Percentiles rank a stretch among this genome's conserved stretches.
These are phyloP conservation scores for Paecilomyces formosus DNA, from an alignment of 2,329 filamentous ascomycete genomes.

Conservation along the genomic window DNA sequence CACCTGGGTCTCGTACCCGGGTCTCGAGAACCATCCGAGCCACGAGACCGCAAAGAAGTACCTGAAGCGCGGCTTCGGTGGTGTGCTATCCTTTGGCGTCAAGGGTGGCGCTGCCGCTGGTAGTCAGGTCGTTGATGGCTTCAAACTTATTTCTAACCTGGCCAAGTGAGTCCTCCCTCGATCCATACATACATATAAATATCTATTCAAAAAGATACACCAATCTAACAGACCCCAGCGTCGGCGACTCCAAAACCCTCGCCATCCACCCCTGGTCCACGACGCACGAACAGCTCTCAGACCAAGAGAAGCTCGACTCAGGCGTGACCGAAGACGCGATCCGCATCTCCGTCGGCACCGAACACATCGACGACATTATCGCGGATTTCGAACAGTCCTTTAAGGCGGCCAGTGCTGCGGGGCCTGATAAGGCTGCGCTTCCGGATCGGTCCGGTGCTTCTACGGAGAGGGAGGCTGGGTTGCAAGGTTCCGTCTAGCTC, in stretches of 20 bases:
- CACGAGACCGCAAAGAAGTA: slow-evolving; percentile 82
- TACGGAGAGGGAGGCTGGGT: slow-evolving; percentile 1
- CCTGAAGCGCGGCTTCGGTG: slow-evolving; percentile 74
- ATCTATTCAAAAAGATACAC: background rate
- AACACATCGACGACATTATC: slow-evolving; percentile 97
- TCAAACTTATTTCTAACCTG: slow-evolving; percentile 91
- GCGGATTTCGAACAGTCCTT: slow-evolving; percentile 92
- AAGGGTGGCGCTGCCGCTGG: slow-evolving; percentile 82
- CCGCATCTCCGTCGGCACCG: slow-evolving; percentile 88
- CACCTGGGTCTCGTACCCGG: slow-evolving; percentile 89
- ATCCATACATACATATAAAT: background rate
- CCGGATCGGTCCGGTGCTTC: slow-evolving; percentile 1
- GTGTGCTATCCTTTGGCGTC: slow-evolving; percentile 87
- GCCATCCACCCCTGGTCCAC: slow-evolving; percentile 95
- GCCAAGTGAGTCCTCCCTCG: slow-evolving; percentile 57
- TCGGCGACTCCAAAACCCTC: slow-evolving; percentile 90
- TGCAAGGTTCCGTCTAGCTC: slow-evolving; percentile 3
- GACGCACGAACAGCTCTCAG: slow-evolving; percentile 83
- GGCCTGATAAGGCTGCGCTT: slow-evolving; percentile 6
- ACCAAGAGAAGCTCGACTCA: slow-evolving; percentile 70
- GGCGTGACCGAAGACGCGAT: slow-evolving; percentile 87
- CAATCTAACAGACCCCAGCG: slow-evolving; percentile 32
- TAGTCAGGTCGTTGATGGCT: slow-evolving; percentile 81
- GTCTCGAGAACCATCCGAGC: slow-evolving; percentile 71
- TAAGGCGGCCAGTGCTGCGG: slow-evolving; percentile 39